Evolutionary conservation across 78 protist species (phyloP).

Genomic region (Bigelowiella natans): DNA sequence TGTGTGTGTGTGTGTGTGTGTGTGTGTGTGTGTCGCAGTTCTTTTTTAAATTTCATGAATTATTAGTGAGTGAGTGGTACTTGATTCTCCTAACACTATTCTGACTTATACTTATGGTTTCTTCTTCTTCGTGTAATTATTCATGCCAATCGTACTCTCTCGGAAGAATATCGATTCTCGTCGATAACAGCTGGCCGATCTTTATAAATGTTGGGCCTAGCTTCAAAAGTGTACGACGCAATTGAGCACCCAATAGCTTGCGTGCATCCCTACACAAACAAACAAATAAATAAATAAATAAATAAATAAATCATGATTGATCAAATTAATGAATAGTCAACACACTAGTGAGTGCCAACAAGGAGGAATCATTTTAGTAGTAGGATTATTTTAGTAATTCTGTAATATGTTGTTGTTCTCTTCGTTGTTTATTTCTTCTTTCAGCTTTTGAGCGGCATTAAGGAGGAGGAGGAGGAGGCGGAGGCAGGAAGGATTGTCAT

Average conservation of each 20-base stretch:
- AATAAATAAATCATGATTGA: not conserved
- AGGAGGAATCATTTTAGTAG: not conserved
- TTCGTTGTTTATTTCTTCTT: not conserved
- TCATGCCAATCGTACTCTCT: not conserved
- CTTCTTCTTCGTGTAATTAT: not conserved
- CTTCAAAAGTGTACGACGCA: not conserved
- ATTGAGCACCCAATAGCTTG: not conserved
- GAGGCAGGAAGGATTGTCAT: too few relatives aligned
- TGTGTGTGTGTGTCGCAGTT: not conserved
- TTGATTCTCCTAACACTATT: too few relatives aligned
- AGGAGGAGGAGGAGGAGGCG: too few relatives aligned
- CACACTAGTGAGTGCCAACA: not conserved
- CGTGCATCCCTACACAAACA: not conserved
- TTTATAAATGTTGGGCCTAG: not conserved
- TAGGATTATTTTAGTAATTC: not conserved
- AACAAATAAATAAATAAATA: not conserved
- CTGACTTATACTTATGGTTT: not conserved
- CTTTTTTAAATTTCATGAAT: not conserved
- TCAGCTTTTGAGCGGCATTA: too few relatives aligned
- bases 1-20: not conserved
- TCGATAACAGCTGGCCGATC: not conserved
- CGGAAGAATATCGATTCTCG: not conserved
- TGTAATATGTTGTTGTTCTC: not conserved
- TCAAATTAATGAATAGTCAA: not conserved
- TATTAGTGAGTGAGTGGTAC: too few relatives aligned